Evolutionary conservation across 441 rosid species (phyloP).

Genomic region (Brassica hybrid): DNA sequence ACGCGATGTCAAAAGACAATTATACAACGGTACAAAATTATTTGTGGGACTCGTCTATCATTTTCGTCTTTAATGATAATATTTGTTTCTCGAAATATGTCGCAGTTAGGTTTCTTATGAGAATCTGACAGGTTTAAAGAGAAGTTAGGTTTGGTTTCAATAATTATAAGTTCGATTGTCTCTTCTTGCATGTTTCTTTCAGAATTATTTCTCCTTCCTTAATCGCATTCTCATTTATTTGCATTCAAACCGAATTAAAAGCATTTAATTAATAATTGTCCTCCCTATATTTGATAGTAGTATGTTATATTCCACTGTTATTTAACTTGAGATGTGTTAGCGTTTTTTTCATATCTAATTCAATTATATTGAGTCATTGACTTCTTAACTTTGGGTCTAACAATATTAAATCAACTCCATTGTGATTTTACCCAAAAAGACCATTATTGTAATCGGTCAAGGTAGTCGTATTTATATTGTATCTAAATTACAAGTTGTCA

Average conservation of each 20-base stretch:
- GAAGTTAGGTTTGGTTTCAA: slow-evolving; percentile 17
- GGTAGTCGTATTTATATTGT: background rate
- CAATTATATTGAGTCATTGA: background rate
- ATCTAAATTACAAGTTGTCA: slow-evolving; percentile 5
- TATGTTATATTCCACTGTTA: background rate
- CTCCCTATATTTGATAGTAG: background rate
- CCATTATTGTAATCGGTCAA: slow-evolving; percentile 13
- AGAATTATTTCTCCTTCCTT: background rate
- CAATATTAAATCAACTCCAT: background rate
- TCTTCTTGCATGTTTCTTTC: background rate
- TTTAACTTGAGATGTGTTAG: background rate
- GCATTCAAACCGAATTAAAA: background rate
- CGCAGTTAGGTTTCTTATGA: slow-evolving; percentile 21
- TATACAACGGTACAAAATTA: slow-evolving; percentile 21
- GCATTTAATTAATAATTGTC: too few species aligned
- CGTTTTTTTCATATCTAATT: background rate
- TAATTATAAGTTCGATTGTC: background rate
- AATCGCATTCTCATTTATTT: background rate
- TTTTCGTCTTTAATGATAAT: background rate
- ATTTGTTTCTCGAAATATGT: slow-evolving; percentile 20
- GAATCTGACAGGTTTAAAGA: slow-evolving; percentile 23
- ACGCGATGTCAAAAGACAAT: slow-evolving; percentile 34
- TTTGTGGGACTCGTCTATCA: slow-evolving; percentile 2
- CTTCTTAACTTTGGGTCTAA: background rate
- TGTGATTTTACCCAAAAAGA: background rate